phyloP scores from a whole-genome alignment of 306 rosid genomes.

The Coriaria nepalensis region DNA sequence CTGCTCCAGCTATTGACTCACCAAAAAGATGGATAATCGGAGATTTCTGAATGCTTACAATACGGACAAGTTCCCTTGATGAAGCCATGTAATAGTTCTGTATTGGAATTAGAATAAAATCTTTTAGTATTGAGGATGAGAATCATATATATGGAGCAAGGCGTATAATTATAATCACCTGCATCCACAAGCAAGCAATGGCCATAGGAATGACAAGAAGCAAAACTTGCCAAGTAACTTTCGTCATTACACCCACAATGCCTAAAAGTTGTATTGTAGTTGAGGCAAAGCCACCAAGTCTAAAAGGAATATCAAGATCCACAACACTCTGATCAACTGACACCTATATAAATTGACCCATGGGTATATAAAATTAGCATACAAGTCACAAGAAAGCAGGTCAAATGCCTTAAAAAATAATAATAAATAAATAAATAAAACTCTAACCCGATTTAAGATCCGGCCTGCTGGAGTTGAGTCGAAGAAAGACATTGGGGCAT shows the following conservation, averaged over 20 bases:
- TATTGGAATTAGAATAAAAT: slow-evolving; percentile 10
- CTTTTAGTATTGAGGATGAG: slow-evolving; percentile 7
- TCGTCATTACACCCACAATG: slow-evolving; percentile 79
- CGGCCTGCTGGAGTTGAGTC: slow-evolving; percentile 96
- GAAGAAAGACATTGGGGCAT: slow-evolving; percentile 91
- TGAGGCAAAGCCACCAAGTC: slow-evolving; percentile 95
- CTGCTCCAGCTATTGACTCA: slow-evolving; percentile 98
- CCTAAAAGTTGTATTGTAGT: slow-evolving; percentile 88
- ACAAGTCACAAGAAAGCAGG: not conserved
- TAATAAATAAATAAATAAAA: slow-evolving; percentile 11
- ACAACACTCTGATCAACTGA: slow-evolving; percentile 95
- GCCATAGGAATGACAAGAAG: slow-evolving; percentile 89
- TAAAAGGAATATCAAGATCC: slow-evolving; percentile 95
- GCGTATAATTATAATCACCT: slow-evolving; percentile 36
- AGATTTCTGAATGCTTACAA: slow-evolving; percentile 96
- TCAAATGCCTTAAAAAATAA: not conserved
- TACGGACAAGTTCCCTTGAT: slow-evolving; percentile 94
- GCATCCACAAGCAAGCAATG: slow-evolving; percentile 97
- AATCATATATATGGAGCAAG: not conserved
- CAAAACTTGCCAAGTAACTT: slow-evolving; percentile 90
- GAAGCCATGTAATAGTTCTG: slow-evolving; percentile 99
- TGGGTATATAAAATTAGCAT: not conserved
- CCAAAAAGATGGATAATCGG: slow-evolving; percentile 88
- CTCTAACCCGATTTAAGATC: slow-evolving; percentile 78
- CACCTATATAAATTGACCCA: slow-evolving; percentile 37